Evolutionary conservation across 2,329 filamentous ascomycete species (phyloP).

Genomic region (Achaetomium macrosporum): DNA sequence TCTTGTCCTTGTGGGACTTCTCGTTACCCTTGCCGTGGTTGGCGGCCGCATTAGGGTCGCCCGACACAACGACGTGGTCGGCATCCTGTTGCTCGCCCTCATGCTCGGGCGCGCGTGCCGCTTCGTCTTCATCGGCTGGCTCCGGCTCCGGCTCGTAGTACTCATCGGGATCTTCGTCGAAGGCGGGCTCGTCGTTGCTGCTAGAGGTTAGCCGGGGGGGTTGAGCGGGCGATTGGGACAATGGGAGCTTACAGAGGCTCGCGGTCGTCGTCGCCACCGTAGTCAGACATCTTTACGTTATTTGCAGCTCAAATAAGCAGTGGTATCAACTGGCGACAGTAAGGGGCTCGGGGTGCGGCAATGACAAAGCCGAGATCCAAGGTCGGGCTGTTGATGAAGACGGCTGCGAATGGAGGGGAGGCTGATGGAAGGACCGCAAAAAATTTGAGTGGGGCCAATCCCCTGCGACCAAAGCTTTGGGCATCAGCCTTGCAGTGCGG

Average conservation of each 20-base stretch:
- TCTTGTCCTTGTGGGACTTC: slow-evolving; percentile 68
- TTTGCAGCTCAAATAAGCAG: neutral
- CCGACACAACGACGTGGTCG: slow-evolving; percentile 53
- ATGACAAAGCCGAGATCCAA: slow-evolving; percentile 4
- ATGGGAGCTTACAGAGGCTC: slow-evolving; percentile 31
- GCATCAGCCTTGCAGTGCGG: slow-evolving; percentile 1
- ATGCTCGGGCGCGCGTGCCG: slow-evolving; percentile 47
- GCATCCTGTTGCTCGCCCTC: slow-evolving; percentile 51
- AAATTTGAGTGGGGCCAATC: slow-evolving; percentile 21
- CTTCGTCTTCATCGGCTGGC: slow-evolving; percentile 49
- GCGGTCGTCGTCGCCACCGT: slow-evolving; percentile 60
- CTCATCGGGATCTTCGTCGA: slow-evolving; percentile 62
- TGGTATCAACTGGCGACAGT: neutral
- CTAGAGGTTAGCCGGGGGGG: neutral
- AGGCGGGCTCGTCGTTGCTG: slow-evolving; percentile 65
- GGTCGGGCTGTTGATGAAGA: slow-evolving; percentile 10
- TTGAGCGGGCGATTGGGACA: neutral
- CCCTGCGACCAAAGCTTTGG: neutral
- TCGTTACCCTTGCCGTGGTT: slow-evolving; percentile 48
- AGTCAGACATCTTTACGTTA: slow-evolving; percentile 59
- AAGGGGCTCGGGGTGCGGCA: neutral
- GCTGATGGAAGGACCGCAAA: slow-evolving; percentile 12
- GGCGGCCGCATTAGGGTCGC: slow-evolving; percentile 54
- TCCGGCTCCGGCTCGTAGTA: slow-evolving; percentile 53
- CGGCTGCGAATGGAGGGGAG: slow-evolving; percentile 1